Evolutionary conservation across 352 stramenopile genomes (phyloP), one percentile per base, ranked within the genome.

Genomic region (Albugo laibachii): DNA sequence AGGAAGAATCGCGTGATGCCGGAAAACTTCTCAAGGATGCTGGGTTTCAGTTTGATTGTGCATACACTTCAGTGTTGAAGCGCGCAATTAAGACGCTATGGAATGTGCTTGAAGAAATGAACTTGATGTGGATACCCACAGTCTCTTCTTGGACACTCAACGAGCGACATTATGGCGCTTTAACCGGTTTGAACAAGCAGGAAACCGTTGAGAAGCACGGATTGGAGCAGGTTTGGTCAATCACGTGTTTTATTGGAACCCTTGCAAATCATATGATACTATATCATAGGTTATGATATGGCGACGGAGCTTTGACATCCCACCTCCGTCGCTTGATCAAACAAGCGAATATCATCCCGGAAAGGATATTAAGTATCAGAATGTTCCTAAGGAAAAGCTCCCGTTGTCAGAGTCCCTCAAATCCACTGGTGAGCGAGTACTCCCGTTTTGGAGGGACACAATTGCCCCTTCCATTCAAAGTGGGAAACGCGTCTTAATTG

Each of bases 171-270:
- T 99, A 99, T 57, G 96, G 96, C 50, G 82, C 73, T n/a, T 73
- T 99, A 41, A 94, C 95, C 56, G 96, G 95, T 36, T 71, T 99
- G 15, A 92, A 99, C 75, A 99, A 99, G 75, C 82, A 98, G 65
- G 80, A 99, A 66, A 98, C 95, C 4, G 94, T 99, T 1, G 88
- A 97, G 54, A 97, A 98, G 71, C 88, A 98, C 71, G 94, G 94
- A 43, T 91, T 96, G 52, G 93, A 98, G 38, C 93, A 98, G 68
- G 94, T 94, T 12, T 31, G 24, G 8, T 3, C 8, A n/a, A 31
- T 31, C 8, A 8, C 24, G 8, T 31, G 24, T 8, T 3, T 31
- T 31, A 31, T 10, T 31, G 24, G 54, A 79, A 36, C 48, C 71
- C 47, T 69, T 39, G 72, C 65, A n/a, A n/a, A n/a, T 0, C 50